Conservation (phyloP, 2,329 filamentous ascomycete species). For the Ophiognomonia clavigignenti-juglandacearum region DNA sequence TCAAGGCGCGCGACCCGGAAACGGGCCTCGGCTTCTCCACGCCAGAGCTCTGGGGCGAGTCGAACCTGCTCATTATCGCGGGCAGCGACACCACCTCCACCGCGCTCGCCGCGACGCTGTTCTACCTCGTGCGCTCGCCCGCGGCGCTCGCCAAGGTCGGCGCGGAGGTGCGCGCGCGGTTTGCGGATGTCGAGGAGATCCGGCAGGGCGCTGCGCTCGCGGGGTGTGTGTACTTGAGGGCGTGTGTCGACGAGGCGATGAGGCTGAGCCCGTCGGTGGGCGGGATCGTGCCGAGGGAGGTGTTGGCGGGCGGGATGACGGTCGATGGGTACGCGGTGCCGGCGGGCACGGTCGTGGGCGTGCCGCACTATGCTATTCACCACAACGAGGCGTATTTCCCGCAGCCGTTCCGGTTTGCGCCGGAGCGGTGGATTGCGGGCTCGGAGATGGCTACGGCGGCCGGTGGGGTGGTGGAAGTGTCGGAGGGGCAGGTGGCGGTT, state of each 20-base stretch:
- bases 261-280: constrained; percentile 57
- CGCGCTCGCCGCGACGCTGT: constrained; percentile 57
- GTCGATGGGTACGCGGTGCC: constrained; percentile 52
- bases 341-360: constrained; percentile 57
- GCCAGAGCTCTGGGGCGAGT: constrained; percentile 66
- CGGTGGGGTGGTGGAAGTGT: constrained; percentile 46
- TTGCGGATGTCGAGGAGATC: constrained; percentile 50
- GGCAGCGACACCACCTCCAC: constrained; percentile 70
- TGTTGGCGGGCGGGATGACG: constrained; percentile 48
- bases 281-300: constrained; percentile 55
- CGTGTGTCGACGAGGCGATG: constrained; percentile 63
- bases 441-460: constrained; percentile 32
- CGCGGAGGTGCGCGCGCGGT: constrained; percentile 47
- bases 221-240: constrained; percentile 54
- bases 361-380: constrained; percentile 64
- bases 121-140: constrained; percentile 55
- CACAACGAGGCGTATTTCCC: constrained; percentile 61
- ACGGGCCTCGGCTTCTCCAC: constrained; percentile 62
- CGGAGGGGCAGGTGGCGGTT: constrained; percentile 48
- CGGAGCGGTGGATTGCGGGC: constrained; percentile 61
- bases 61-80: constrained; percentile 66
- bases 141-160: constrained; percentile 40
- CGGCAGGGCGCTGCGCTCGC: constrained; percentile 44
- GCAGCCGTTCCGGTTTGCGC: constrained; percentile 51
- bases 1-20: constrained; percentile 67